These are phyloP conservation scores for Suhomyces atakaporum DNA, from an alignment of 1,139 yeast species.

Conservation along the genomic window DNA sequence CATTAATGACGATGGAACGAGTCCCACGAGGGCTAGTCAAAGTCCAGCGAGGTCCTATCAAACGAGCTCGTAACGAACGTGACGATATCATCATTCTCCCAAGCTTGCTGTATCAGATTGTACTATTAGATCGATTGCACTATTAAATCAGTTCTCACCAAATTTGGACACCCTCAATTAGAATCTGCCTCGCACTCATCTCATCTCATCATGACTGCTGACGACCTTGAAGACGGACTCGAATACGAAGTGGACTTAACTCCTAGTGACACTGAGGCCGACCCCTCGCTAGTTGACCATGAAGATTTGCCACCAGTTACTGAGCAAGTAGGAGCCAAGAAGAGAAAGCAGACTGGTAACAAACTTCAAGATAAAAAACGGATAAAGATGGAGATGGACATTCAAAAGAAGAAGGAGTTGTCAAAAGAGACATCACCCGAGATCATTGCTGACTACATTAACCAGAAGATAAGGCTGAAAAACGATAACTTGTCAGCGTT, in stretches of 20 bases:
- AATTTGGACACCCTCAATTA: neutral
- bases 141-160: neutral
- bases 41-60: too few relatives aligned
- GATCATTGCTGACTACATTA: constrained; percentile 60
- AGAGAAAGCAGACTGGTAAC: constrained; percentile 33
- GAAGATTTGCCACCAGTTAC: constrained; percentile 4
- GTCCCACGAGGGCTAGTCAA: too few relatives aligned
- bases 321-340: constrained; percentile 22
- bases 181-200: constrained; percentile 3
- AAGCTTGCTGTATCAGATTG: too few relatives aligned
- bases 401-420: constrained; percentile 50
- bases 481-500: constrained; percentile 61
- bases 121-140: too few relatives aligned
- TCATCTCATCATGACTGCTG: constrained; percentile 27
- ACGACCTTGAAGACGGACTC: constrained; percentile 71
- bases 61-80: too few relatives aligned
- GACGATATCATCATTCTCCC: too few relatives aligned
- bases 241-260: constrained; percentile 52
- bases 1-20: constrained; percentile 13
- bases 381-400: constrained; percentile 59
- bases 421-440: constrained; percentile 52
- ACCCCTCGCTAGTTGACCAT: constrained; percentile 6
- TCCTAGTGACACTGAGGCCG: constrained; percentile 7
- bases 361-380: constrained; percentile 54
- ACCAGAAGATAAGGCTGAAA: constrained; percentile 50